phyloP scores from a whole-genome alignment of 345 rosid genomes.

The Litchi chinensis region DNA sequence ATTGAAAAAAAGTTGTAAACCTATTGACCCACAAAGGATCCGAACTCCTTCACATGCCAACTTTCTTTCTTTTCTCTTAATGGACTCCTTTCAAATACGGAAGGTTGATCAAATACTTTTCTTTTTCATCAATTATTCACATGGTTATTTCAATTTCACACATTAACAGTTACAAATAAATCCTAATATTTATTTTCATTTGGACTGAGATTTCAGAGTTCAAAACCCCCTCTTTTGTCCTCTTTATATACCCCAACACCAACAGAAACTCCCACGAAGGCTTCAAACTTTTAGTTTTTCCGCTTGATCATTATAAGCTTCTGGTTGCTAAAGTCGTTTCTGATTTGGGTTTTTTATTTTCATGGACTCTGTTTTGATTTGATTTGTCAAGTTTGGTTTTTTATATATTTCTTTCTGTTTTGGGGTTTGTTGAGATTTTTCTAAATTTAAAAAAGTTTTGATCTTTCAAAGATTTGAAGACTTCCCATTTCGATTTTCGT shows the following conservation, averaged over 20 bases:
- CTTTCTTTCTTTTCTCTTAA: not conserved
- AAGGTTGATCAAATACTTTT: not conserved
- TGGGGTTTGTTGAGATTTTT: not conserved
- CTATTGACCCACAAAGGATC: not conserved
- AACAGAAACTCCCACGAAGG: not conserved
- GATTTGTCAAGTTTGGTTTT: no score
- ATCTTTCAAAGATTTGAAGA: constrained; percentile 1
- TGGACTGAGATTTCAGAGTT: constrained; percentile 42
- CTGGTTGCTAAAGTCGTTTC: not conserved
- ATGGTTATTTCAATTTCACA: constrained; percentile 15
- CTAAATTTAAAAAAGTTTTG: not conserved
- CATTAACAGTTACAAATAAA: not conserved
- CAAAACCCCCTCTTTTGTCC: not conserved
- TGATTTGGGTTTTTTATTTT: not conserved
- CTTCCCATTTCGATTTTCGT: not conserved
- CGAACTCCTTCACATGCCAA: not conserved
- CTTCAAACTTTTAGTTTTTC: no score
- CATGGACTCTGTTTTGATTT: not conserved
- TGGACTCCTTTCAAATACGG: not conserved
- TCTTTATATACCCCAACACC: not conserved
- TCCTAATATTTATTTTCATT: not conserved
- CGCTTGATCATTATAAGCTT: not conserved
- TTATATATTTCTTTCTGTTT: not conserved
- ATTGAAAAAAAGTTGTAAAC: not conserved
- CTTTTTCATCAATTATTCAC: no score